Base-by-base conservation (phyloP, 495 filamentous ascomycete genomes). In the Oleoguttula mirabilis region DNA sequence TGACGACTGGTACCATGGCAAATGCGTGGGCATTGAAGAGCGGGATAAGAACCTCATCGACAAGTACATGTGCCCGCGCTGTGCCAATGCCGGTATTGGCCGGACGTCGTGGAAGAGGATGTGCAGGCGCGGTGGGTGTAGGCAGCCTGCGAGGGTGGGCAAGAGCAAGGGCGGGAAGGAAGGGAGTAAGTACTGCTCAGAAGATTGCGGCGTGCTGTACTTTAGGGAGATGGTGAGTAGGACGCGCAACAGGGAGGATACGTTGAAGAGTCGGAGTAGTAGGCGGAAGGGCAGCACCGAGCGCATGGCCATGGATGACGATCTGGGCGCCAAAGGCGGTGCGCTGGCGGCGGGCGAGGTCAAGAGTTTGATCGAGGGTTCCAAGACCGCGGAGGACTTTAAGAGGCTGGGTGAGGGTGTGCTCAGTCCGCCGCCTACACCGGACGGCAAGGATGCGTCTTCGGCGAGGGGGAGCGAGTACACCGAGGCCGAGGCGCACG, bases 1-100 rank as follows among this genome's bases (percentile, higher is more conserved):
- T 46, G 74, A 82, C 21, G 80, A 82, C 54, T 84, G 80, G 80
- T 84, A 73, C 46, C 80, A 84, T 54, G 76, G 76, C 20, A 70
- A 70, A 33, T 84, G 80, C 48, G 72, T 84, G 30, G 65, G 73
- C 45, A 73, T 84, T 48, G 63, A 69, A 34, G 67, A 72, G 32
- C 60, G 67, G 41, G 74, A 80, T 46, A 75, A 70, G 4, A 68
- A 78, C 14, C 57, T 83, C 52, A 77, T 82, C 48, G 77, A 81
- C 43, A 75, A 69, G 42, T 84, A 79, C 53, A 76, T 81, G 44
- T 84, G 80, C 46, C 77, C 76, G 1, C 72, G 71, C 24, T 84
- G 80, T 60, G 61, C 63, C 39, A 58, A 63, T 11, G 54, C 61
- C 2, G 73, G 71, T 11, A 63, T 65, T 16, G 70, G 70, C 1